A percentile compares a stretch with the other conserved stretches of the same genome.
Evolutionary conservation across 2,329 filamentous ascomycete species (phyloP).

Genomic region (Paecilomyces sp.): DNA sequence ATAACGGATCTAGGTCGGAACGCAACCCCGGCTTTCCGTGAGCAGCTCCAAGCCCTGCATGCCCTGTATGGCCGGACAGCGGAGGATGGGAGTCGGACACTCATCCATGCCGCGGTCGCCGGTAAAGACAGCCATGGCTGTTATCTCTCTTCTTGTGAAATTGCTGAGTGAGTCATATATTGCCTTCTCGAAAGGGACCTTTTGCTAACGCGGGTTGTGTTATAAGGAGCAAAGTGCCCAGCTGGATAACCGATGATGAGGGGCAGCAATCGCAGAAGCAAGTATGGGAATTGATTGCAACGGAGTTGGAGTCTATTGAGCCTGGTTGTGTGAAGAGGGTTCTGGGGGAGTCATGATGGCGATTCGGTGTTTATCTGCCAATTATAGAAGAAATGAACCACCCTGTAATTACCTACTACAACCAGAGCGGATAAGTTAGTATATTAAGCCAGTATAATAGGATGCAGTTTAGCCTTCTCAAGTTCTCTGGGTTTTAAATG

Average conservation of each 20-base stretch:
- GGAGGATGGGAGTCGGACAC: conserved; percentile 22
- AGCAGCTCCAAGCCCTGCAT: conserved; percentile 15
- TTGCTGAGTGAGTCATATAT: conserved; percentile 4
- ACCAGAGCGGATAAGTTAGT: too few species aligned
- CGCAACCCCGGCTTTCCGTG: conserved; percentile 15
- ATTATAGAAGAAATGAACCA: background rate
- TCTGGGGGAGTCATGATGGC: background rate
- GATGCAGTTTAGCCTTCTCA: too few species aligned
- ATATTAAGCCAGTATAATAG: too few species aligned
- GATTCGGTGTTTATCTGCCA: background rate
- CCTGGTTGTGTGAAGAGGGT: conserved; percentile 1
- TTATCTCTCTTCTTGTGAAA: conserved; percentile 1
- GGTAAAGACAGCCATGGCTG: conserved; percentile 20
- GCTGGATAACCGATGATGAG: conserved; percentile 3
- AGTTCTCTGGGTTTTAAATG: background rate
- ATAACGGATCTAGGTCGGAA: conserved; percentile 17
- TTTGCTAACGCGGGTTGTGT: background rate
- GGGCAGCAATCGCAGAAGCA: conserved; percentile 1
- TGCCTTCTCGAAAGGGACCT: background rate
- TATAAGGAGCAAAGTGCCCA: conserved; percentile 1
- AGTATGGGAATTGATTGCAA: conserved; percentile 1
- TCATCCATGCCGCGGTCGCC: conserved; percentile 20
- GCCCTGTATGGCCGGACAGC: conserved; percentile 15
- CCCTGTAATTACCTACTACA: background rate
- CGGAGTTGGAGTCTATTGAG: conserved; percentile 5